Evolutionary conservation across 2,329 filamentous ascomycete species (phyloP).

Genomic region (Neonectria neomacrospora): DNA sequence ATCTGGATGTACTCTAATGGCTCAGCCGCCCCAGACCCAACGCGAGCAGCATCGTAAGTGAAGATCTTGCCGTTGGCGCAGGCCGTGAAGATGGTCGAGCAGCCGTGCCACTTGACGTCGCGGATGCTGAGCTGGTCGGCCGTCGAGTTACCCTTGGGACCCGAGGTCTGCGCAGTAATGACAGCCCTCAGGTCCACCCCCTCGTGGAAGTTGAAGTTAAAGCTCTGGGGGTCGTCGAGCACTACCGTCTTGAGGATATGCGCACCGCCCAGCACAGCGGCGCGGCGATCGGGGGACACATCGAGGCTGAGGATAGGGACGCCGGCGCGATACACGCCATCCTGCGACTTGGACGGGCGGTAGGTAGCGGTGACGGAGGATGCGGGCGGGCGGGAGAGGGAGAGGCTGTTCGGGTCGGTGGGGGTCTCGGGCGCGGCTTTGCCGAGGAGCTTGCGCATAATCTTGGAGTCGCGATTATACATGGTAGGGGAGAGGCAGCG

Average conservation of each 20-base stretch:
- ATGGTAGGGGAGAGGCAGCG: conserved; percentile 50
- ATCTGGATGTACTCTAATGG: conserved; percentile 67
- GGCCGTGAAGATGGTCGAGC: conserved; percentile 69
- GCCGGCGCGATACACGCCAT: conserved; percentile 62
- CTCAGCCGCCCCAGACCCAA: conserved; percentile 56
- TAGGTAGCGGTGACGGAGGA: conserved; percentile 52
- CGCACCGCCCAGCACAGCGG: conserved; percentile 66
- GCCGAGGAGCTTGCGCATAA: conserved; percentile 71
- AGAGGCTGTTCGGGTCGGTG: conserved; percentile 50
- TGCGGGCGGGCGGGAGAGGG: conserved; percentile 59
- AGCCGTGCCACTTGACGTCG: conserved; percentile 68
- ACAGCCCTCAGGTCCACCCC: conserved; percentile 67
- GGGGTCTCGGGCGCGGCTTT: conserved; percentile 61
- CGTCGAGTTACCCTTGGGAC: conserved; percentile 53
- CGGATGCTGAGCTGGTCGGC: conserved; percentile 72
- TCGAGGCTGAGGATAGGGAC: conserved; percentile 69
- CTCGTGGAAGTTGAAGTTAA: conserved; percentile 60
- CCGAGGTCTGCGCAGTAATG: conserved; percentile 60
- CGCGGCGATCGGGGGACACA: conserved; percentile 65
- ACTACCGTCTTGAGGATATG: conserved; percentile 71
- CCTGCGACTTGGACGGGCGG: conserved; percentile 66
- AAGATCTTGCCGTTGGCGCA: conserved; percentile 74
- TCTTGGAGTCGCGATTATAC: conserved; percentile 65
- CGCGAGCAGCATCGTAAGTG: conserved; percentile 67
- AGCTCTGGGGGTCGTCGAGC: conserved; percentile 58